These are phyloP conservation scores for Colletotrichum sp. DNA, from an alignment of 2,329 filamentous ascomycete genomes.

Conservation along the genomic window DNA sequence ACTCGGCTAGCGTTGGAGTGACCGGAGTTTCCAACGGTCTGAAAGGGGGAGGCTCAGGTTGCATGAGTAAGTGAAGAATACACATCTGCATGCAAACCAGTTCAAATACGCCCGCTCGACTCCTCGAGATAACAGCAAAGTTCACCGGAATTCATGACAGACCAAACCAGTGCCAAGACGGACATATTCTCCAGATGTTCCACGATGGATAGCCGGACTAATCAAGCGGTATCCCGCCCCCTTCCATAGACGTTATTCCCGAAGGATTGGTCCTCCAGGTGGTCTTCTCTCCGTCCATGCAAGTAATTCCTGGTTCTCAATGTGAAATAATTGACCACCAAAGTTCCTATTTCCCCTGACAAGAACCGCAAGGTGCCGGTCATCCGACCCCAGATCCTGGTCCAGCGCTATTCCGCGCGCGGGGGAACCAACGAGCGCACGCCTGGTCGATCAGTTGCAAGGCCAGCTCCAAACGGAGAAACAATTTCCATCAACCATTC, in stretches of 20 bases:
- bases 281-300: neutral
- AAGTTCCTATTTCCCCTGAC: neutral
- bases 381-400: slow-evolving; percentile 1
- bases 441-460: neutral
- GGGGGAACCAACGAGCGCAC: neutral
- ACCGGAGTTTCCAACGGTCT: neutral
- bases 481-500: neutral
- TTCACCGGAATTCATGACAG: neutral
- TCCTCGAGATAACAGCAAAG: neutral
- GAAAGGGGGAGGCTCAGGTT: neutral
- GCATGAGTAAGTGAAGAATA: neutral
- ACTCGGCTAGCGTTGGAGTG: neutral
- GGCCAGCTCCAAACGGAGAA: neutral
- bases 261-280: neutral
- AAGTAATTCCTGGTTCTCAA: neutral
- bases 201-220: neutral
- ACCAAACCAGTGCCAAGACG: neutral
- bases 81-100: neutral
- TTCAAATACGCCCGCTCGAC: neutral
- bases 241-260: neutral
- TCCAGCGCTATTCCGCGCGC: neutral
- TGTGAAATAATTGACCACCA: neutral
- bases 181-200: neutral
- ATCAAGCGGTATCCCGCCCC: neutral
- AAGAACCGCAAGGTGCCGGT: neutral